Conservation (phyloP, 305 asterid species). For the Fraxinus platypoda region DNA sequence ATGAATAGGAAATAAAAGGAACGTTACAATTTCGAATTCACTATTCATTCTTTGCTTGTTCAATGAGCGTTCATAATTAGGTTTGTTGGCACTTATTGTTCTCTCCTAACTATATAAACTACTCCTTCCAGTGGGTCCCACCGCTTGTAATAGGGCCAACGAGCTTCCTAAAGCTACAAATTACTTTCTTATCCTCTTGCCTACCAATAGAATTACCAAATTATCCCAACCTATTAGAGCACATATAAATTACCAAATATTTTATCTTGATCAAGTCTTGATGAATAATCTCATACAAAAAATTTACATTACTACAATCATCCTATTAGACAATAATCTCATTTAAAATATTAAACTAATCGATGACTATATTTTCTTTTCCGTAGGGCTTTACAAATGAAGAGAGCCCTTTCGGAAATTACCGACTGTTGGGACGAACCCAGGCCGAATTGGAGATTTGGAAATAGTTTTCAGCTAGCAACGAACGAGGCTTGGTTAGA, state of each 20-base stretch:
- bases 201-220: slow-evolving; percentile 33
- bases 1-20: background rate
- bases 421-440: background rate
- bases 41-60: background rate
- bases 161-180: slow-evolving; percentile 35
- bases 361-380: background rate
- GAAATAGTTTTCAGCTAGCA: background rate
- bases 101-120: slow-evolving; percentile 32
- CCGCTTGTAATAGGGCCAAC: slow-evolving; percentile 52
- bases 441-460: background rate
- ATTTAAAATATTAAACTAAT: background rate
- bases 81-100: slow-evolving; percentile 17
- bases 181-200: slow-evolving; percentile 41
- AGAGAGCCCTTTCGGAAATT: background rate
- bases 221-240: background rate
- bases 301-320: background rate
- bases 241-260: background rate
- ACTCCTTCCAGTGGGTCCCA: slow-evolving; percentile 44
- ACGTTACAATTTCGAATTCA: background rate
- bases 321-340: background rate
- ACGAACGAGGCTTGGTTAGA: background rate
- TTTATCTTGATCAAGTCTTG: background rate
- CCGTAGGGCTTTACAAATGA: background rate
- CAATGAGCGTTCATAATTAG: background rate
- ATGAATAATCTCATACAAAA: too few species aligned